phyloP scores from a whole-genome alignment of 495 filamentous ascomycete genomes.

The Penicillium cosmopolitanum region DNA sequence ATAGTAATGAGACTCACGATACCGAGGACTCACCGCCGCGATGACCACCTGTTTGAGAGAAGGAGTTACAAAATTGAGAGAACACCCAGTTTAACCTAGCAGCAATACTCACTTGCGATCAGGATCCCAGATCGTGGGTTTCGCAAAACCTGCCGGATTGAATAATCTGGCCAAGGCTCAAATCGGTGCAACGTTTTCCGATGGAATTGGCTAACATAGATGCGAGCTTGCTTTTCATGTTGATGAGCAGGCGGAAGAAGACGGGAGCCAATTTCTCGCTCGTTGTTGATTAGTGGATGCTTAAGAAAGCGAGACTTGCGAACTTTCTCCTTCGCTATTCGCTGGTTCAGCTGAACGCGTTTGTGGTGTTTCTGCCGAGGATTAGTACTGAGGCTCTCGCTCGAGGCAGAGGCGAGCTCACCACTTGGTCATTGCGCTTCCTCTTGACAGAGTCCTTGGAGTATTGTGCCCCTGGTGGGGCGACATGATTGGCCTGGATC shows the following conservation, averaged over 20 bases:
- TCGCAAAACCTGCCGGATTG: constrained; percentile 41
- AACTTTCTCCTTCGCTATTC: constrained; percentile 39
- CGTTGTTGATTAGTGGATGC: constrained; percentile 33
- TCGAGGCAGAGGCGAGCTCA: constrained; percentile 9
- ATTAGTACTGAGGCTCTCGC: constrained; percentile 11
- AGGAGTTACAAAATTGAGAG: background rate
- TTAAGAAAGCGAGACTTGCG: constrained; percentile 31
- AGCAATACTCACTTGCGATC: constrained; percentile 38
- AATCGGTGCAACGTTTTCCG: constrained; percentile 39
- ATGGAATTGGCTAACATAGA: constrained; percentile 39
- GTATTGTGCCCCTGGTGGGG: constrained; percentile 47
- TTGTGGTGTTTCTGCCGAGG: constrained; percentile 33
- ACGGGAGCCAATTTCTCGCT: constrained; percentile 33
- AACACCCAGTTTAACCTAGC: background rate
- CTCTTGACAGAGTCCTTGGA: constrained; percentile 50
- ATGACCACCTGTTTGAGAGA: constrained; percentile 30
- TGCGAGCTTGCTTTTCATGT: constrained; percentile 32
- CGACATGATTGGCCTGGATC: constrained; percentile 54
- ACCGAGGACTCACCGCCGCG: constrained; percentile 38
- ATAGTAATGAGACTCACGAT: constrained; percentile 35
- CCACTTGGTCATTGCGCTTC: constrained; percentile 41
- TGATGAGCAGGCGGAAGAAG: constrained; percentile 17
- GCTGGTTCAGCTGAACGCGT: constrained; percentile 29
- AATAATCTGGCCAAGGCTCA: constrained; percentile 37
- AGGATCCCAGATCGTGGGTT: constrained; percentile 41